Conservation (phyloP, 345 rosid genomes). For the Rhizophora mangle region DNA sequence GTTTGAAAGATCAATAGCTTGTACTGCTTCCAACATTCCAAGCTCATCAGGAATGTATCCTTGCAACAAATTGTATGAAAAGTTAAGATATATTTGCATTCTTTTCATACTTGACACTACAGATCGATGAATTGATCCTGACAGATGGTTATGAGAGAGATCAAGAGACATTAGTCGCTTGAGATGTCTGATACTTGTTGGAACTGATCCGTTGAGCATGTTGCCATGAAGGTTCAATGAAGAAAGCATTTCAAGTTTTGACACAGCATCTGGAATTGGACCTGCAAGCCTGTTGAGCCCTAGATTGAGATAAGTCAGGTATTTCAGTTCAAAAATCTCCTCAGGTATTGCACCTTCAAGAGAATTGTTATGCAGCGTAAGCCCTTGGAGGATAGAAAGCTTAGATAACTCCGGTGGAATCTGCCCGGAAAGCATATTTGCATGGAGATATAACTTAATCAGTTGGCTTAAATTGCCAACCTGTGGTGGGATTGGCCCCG, state of each 20-base stretch:
- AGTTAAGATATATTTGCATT: slow-evolving; percentile 60
- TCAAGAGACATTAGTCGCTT: slow-evolving; percentile 49
- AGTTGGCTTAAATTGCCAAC: slow-evolving; percentile 60
- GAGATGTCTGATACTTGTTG: slow-evolving; percentile 47
- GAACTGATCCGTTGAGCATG: slow-evolving; percentile 69
- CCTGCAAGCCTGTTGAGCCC: slow-evolving; percentile 60
- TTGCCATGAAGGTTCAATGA: slow-evolving; percentile 54
- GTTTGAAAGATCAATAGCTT: slow-evolving; percentile 73
- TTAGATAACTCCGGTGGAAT: slow-evolving; percentile 61
- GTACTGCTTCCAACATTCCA: slow-evolving; percentile 65
- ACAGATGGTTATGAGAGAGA: slow-evolving; percentile 66
- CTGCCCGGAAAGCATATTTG: slow-evolving; percentile 53
- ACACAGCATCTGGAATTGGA: slow-evolving; percentile 45
- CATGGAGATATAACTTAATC: slow-evolving; percentile 37
- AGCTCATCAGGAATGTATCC: slow-evolving; percentile 68
- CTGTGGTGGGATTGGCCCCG: slow-evolving; percentile 60
- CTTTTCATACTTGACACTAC: slow-evolving; percentile 40
- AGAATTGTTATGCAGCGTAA: slow-evolving; percentile 39
- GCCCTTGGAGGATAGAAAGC: slow-evolving; percentile 69
- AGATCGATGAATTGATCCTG: slow-evolving; percentile 50
- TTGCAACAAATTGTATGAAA: slow-evolving; percentile 56
- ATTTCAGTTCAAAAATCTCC: slow-evolving; percentile 46
- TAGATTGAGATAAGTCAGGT: slow-evolving; percentile 48
- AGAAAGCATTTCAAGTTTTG: slow-evolving; percentile 57
- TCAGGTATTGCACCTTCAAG: slow-evolving; percentile 62